Evolutionary conservation across 2,329 filamentous ascomycete species (phyloP), one percentile per base, ranked within the genome.

Genomic region (Capronia coronata): DNA sequence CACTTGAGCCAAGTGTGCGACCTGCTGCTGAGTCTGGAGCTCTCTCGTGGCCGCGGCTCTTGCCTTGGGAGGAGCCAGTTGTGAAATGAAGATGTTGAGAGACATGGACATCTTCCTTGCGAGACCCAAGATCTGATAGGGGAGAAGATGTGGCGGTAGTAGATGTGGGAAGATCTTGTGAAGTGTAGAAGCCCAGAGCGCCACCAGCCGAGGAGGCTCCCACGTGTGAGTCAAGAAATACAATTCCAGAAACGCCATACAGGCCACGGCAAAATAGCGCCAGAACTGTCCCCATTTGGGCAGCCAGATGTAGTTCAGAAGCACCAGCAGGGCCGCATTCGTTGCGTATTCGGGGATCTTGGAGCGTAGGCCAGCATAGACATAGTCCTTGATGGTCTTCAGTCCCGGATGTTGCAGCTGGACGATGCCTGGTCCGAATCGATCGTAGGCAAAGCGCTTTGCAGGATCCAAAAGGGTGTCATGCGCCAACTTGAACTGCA

Each of bases 381-480:
- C 73, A 64, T 79, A 94, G 64, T 95, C 90, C 52, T 77, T 77
- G 48, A 86, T 71, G 0, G 84, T 87, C 52, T 66, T 67, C 39
- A 63, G 55, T 27, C 56, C 50, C 9, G 57, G 54, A 6, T 65
- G 2, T 59, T 65, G 83, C 84, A 91, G 43, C 7, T 66, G 65
- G 10, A 84, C 67, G 16, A 90, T 75, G 22, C 80, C 79, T 0
- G 87, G 83, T 0, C 90, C 90, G 65, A 95, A 89, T 41, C 88
- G 82, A 64, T 95, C 88, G 69, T 96, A 96, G 6, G 87, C 89
- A 65, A 93, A 94, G 48, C 88, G 78, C 62, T 79, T 82, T 0
- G 80, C 82, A 2, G 86, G 80, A 63, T 93, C 82, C n/a, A 80
- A 71, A 13, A 96, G 78, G 0, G 84, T 87, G 62, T 97, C 93